phyloP scores from a whole-genome alignment of 73 alveolate genomes.

The Urostyla sp. region DNA sequence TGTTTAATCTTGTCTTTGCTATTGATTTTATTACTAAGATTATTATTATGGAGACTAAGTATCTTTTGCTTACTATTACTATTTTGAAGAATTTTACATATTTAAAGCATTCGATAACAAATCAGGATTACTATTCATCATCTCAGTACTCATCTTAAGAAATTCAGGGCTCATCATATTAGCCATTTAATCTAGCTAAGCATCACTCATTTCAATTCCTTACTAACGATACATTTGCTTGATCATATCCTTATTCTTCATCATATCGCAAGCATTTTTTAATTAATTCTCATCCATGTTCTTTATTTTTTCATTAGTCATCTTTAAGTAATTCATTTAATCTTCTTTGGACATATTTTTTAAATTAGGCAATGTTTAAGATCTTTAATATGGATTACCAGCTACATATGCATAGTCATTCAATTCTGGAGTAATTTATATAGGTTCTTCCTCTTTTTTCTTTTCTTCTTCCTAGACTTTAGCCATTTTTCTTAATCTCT shows the following conservation, averaged over 20 bases:
- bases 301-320: not conserved
- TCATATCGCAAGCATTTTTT: too few relatives aligned
- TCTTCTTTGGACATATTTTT: not conserved
- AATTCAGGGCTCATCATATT: slow-evolving; percentile 51
- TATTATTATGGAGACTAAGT: not conserved
- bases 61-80: not conserved
- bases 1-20: not conserved
- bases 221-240: not conserved
- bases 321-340: not conserved
- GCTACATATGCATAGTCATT: not conserved
- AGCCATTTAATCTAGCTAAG: slow-evolving; percentile 17
- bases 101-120: not conserved
- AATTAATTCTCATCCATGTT: slow-evolving; percentile 14
- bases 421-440: not conserved
- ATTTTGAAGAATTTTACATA: not conserved
- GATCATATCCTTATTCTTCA: slow-evolving; percentile 15
- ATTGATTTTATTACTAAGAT: not conserved
- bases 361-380: not conserved
- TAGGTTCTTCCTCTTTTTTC: not conserved
- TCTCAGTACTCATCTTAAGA: slow-evolving; percentile 20
- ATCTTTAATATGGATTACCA: not conserved
- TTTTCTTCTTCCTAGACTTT: not conserved
- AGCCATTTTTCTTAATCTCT: slow-evolving; percentile 3
- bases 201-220: slow-evolving; percentile 44
- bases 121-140: slow-evolving; percentile 30